Conservation (phyloP, 75 land plant genomes). For the Picea glauca region DNA sequence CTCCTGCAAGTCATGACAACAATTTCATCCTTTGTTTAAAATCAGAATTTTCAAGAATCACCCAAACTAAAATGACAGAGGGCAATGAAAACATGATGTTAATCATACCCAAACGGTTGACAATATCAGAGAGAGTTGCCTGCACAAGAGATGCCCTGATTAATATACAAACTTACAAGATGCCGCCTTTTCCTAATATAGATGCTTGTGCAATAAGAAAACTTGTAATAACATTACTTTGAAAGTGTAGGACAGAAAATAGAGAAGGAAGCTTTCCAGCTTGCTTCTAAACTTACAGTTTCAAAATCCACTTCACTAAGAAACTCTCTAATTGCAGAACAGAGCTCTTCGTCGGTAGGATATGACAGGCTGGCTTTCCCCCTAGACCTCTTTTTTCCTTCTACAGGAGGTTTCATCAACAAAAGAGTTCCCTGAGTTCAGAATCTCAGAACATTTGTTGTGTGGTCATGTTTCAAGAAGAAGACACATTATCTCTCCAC, state of each 20-base stretch:
- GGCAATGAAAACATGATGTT: not conserved
- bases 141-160: not conserved
- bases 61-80: not conserved
- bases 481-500: not conserved
- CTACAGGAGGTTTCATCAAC: not conserved
- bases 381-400: not conserved
- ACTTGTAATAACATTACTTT: not conserved
- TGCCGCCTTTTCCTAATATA: not conserved
- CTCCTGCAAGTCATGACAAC: not conserved
- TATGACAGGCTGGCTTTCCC: not conserved
- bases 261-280: not conserved
- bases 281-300: slow-evolving; percentile 1
- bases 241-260: not conserved
- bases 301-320: slow-evolving; percentile 8
- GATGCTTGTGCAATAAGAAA: not conserved
- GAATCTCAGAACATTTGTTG: not conserved
- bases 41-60: not conserved
- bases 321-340: not conserved
- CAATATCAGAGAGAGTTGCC: slow-evolving; percentile 8
- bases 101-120: slow-evolving; percentile 7
- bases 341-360: slow-evolving; percentile 2
- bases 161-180: not conserved
- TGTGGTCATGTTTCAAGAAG: not conserved
- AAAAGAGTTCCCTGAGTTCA: not conserved
- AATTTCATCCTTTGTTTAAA: not conserved